Percentiles rank a stretch among this genome's conserved stretches.
Evolutionary conservation across 1,284 basidiomycete species (phyloP).

Genomic region (Rugosomyces carneus): DNA sequence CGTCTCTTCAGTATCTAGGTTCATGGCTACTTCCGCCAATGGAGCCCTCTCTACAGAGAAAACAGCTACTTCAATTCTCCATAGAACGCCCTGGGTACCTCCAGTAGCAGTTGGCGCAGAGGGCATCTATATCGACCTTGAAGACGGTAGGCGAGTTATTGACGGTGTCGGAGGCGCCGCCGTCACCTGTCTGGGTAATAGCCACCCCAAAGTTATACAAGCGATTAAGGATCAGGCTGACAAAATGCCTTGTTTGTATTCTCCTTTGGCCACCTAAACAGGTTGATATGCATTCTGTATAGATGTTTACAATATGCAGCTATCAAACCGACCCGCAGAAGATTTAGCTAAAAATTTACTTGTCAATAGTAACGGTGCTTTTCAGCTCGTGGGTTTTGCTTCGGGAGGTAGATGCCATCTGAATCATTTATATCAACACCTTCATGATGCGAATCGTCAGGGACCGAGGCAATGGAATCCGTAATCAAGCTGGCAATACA

Average conservation of each 20-base stretch:
- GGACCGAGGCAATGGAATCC: slow-evolving; percentile 81
- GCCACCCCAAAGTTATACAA: slow-evolving; percentile 61
- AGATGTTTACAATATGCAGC: slow-evolving; percentile 82
- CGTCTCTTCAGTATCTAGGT: background rate
- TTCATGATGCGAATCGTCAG: slow-evolving; percentile 30
- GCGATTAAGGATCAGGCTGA: slow-evolving; percentile 76
- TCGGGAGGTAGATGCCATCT: slow-evolving; percentile 50
- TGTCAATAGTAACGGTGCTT: slow-evolving; percentile 62
- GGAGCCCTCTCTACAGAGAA: slow-evolving; percentile 1
- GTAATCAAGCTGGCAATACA: slow-evolving; percentile 76
- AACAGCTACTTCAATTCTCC: slow-evolving; percentile 41
- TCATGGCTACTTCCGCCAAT: slow-evolving; percentile 4
- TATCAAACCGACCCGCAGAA: slow-evolving; percentile 74
- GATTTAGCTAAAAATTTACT: slow-evolving; percentile 62
- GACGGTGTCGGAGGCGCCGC: slow-evolving; percentile 83
- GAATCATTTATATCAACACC: slow-evolving; percentile 1
- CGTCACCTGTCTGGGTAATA: slow-evolving; percentile 73
- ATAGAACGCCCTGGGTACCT: slow-evolving; percentile 63
- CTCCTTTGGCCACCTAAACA: background rate
- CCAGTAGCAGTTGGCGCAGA: slow-evolving; percentile 59
- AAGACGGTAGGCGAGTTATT: slow-evolving; percentile 60
- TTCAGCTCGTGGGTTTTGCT: slow-evolving; percentile 60
- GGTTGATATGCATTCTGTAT: slow-evolving; percentile 6
- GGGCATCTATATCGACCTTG: slow-evolving; percentile 65
- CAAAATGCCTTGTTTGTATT: slow-evolving; percentile 58